phyloP scores from a whole-genome alignment of 495 filamentous ascomycete genomes.

The Patellaria atrata region DNA sequence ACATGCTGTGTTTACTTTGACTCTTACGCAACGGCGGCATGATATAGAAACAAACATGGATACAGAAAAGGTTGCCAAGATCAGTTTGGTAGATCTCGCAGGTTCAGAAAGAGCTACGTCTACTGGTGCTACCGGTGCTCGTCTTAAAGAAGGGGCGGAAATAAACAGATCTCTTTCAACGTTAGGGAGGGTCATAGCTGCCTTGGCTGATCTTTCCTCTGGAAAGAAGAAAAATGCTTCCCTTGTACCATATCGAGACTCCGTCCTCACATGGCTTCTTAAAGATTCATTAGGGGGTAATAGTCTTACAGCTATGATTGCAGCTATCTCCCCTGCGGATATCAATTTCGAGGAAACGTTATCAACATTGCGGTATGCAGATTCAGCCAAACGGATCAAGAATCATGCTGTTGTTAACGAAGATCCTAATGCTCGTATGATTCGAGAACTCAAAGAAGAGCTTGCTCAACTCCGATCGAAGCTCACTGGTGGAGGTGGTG shows the following conservation, averaged over 20 bases:
- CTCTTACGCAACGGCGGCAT: constrained; percentile 83
- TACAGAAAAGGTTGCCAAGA: constrained; percentile 94
- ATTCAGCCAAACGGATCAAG: constrained; percentile 98
- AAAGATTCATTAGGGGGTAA: constrained; percentile 98
- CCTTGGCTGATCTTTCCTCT: constrained; percentile 77
- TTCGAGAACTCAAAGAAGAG: constrained; percentile 93
- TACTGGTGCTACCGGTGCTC: constrained; percentile 87
- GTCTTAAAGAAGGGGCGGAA: constrained; percentile 95
- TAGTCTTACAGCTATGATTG: constrained; percentile 99
- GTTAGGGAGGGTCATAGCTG: constrained; percentile 94
- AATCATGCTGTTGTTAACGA: constrained; percentile 99
- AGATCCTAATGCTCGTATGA: constrained; percentile 97
- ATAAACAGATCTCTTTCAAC: constrained; percentile 97
- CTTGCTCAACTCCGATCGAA: constrained; percentile 76
- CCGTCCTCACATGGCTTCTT: constrained; percentile 87
- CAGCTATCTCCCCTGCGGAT: constrained; percentile 93
- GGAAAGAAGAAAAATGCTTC: constrained; percentile 70
- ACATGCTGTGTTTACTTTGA: constrained; percentile 95
- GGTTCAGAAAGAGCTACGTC: constrained; percentile 94
- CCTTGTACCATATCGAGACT: constrained; percentile 95
- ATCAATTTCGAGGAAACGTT: constrained; percentile 99
- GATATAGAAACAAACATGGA: constrained; percentile 91
- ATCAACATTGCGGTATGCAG: constrained; percentile 88
- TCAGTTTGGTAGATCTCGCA: constrained; percentile 93
- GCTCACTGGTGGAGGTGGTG: constrained; percentile 50